Evolutionary conservation across 2,329 filamentous ascomycete species (phyloP).

Genomic region (Sporothrix brunneoviolacea): DNA sequence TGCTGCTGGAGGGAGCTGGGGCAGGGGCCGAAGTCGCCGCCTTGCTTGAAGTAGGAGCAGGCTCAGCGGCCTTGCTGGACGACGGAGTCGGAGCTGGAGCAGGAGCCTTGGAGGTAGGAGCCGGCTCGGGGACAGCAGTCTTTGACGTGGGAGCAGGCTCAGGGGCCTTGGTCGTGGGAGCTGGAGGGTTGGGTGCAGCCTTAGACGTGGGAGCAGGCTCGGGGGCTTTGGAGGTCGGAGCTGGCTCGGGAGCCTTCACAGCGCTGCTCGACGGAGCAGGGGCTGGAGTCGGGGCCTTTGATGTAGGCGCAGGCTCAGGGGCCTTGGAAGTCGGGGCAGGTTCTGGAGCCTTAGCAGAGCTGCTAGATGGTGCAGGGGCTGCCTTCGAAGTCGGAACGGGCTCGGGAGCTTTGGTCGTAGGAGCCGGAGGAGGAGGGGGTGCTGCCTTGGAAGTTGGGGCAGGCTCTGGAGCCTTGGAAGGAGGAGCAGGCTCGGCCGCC

Average conservation of each 20-base stretch:
- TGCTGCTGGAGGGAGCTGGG: no score
- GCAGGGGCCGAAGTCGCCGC: no score
- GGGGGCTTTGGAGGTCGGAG: not conserved
- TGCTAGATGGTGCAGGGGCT: not conserved
- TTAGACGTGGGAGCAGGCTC: not conserved
- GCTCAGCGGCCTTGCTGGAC: no score
- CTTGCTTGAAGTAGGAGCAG: no score
- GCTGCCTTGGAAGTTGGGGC: no score
- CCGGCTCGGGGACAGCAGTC: not conserved
- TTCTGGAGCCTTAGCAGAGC: no score
- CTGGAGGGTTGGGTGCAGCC: not conserved
- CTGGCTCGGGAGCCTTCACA: not conserved
- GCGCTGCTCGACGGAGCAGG: not conserved
- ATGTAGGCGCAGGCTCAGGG: not conserved
- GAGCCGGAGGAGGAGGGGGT: not conserved
- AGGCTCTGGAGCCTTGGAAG: no score
- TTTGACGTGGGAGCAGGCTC: not conserved
- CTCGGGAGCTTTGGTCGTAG: not conserved
- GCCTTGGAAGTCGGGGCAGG: not conserved
- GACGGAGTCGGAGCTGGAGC: not conserved
- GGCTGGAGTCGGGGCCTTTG: not conserved
- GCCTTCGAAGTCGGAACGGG: not conserved
- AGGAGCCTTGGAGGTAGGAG: not conserved
- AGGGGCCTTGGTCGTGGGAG: not conserved
- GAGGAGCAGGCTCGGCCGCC: no score